Conservation (phyloP, 2,329 filamentous ascomycete genomes). For the Tolypocladium album region DNA sequence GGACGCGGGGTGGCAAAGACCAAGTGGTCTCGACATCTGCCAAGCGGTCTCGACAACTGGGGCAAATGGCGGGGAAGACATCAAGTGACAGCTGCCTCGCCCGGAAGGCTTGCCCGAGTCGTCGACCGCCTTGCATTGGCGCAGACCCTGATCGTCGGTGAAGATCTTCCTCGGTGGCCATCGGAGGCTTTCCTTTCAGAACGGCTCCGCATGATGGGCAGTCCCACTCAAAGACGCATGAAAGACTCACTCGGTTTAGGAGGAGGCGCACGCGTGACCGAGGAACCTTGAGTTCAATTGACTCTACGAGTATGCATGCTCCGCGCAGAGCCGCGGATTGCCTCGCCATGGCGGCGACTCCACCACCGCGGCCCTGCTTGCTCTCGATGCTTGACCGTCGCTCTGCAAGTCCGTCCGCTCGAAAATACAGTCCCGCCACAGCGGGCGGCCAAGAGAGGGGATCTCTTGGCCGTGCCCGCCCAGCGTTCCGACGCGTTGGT, state of each 20-base stretch:
- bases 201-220: neutral
- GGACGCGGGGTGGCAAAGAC: neutral
- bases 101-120: neutral
- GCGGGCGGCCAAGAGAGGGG: neutral
- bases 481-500: neutral
- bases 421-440: neutral
- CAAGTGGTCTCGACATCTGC: neutral
- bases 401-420: neutral
- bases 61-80: neutral
- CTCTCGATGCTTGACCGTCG: neutral
- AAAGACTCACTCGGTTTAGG: neutral
- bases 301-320: neutral
- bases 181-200: neutral
- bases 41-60: neutral
- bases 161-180: neutral
- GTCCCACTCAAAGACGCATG: neutral
- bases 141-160: neutral
- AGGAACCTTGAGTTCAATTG: neutral
- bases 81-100: neutral
- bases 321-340: neutral
- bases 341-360: neutral
- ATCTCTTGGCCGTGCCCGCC: neutral
- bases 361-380: neutral
- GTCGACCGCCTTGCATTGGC: neutral
- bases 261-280: neutral